Evolutionary conservation across 768 basidiomycete genomes (phyloP).

Genomic region (Xerocomus brunneocitrinus): DNA sequence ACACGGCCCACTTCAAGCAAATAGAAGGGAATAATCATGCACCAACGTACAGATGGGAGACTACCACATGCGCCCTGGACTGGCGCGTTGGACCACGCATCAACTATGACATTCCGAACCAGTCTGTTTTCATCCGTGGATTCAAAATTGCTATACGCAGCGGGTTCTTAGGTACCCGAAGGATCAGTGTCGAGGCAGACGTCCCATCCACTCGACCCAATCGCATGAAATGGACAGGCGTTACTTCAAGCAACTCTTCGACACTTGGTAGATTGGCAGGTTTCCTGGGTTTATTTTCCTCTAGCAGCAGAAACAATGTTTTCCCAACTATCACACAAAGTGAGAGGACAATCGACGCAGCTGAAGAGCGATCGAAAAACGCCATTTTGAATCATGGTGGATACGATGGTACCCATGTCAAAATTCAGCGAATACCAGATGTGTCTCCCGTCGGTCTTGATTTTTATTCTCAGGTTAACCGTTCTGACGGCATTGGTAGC

Average conservation of each 20-base stretch:
- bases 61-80: neutral
- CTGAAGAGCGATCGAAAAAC: neutral
- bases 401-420: neutral
- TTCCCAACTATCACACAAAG: neutral
- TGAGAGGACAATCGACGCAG: neutral
- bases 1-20: constrained; percentile 7
- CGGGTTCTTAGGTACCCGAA: neutral
- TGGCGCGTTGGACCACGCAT: constrained; percentile 10
- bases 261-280: neutral
- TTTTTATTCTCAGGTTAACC: neutral
- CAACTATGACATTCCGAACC: constrained; percentile 9
- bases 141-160: constrained; percentile 19
- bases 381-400: no score
- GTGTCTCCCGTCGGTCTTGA: neutral
- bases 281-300: neutral
- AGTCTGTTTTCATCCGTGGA: constrained; percentile 26
- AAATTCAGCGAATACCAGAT: neutral
- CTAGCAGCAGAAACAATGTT: neutral
- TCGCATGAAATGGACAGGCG: neutral
- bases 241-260: neutral
- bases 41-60: constrained; percentile 9
- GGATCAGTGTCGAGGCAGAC: neutral
- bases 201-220: neutral
- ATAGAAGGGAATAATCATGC: constrained; percentile 1
- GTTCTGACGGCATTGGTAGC: neutral